Evolutionary conservation across 2,329 filamentous ascomycete species (phyloP), one percentile per base, ranked within the genome.

Genomic region (Phialocephala sp.): DNA sequence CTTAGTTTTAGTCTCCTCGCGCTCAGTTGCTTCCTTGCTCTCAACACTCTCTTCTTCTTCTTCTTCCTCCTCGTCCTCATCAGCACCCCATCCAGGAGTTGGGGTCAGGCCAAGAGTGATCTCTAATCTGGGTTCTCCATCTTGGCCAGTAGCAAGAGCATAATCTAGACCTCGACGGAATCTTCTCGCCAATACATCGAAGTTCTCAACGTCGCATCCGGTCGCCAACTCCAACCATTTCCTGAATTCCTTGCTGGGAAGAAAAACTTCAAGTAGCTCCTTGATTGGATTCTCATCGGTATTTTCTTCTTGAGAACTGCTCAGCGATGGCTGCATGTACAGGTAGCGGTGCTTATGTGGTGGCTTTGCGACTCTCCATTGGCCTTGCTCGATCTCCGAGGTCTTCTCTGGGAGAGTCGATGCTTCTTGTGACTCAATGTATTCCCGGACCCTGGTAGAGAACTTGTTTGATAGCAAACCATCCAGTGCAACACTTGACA

Each of bases 281-380:
- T 89, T 87, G 66, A 96, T 84, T 0, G 92, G 85, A 15, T 85
- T 86, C 15, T 64, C 63, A n/a, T 62, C n/a, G 45, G 43, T 3
- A 20, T 45, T 60, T 18, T 59, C 36, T 60, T 63, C 22, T 45
- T 64, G 35, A 36, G 60, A 54, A 57, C 50, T 24, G 35, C 61
- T 79, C 12, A 32, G 78, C 59, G 74, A 83, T 70, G 79, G 81
- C 71, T 93, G 88, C 66, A 92, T 85, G 79, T 95, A 99, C 1
- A 97, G 83, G 77, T 91, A 99, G 15, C 94, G 91, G 76, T 97
- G 93, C 81, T 99, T 99, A 80, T 99, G 94, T 0, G 95, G 95
- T 45, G 95, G 95, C 37, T 87, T 86, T 8, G 95, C 92, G 9
- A 96, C 90, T 67, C 84, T 87, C 91, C 92, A 95, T 0, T 80